Conservation (phyloP, 2,329 filamentous ascomycete species). For the Nigrospora osmanthi region DNA sequence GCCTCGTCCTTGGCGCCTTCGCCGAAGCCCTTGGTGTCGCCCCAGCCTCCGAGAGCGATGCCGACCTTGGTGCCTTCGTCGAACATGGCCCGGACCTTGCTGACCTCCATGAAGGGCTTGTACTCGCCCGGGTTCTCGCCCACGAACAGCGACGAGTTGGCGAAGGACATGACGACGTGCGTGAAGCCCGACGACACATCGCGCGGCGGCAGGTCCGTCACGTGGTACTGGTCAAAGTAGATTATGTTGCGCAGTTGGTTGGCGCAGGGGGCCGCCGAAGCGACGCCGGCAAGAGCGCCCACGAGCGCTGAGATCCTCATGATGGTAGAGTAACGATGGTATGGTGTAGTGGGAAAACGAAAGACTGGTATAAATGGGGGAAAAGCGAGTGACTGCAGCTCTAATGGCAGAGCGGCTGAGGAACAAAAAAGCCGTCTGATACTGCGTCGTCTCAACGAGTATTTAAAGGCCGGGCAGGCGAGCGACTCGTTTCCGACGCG, state of each 20-base stretch:
- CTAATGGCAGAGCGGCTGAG: background rate
- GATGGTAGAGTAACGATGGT: background rate
- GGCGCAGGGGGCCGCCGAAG: background rate
- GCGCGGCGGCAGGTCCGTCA: slow-evolving; percentile 3
- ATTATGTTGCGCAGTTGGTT: slow-evolving; percentile 5
- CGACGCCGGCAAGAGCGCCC: too few species aligned
- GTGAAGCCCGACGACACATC: slow-evolving; percentile 15
- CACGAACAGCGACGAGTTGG: slow-evolving; percentile 16
- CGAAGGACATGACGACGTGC: slow-evolving; percentile 20
- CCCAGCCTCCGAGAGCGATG: slow-evolving; percentile 71
- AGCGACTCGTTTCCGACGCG: too few species aligned
- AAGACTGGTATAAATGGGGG: background rate
- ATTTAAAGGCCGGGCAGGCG: too few species aligned
- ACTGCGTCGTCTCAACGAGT: too few species aligned
- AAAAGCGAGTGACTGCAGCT: background rate
- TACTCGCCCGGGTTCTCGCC: slow-evolving; percentile 12
- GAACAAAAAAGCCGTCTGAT: too few species aligned
- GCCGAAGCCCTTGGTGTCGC: slow-evolving; percentile 57
- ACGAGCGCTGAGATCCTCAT: background rate
- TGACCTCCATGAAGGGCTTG: slow-evolving; percentile 15
- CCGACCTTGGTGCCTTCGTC: slow-evolving; percentile 50
- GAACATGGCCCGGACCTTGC: slow-evolving; percentile 36
- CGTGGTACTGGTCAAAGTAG: slow-evolving; percentile 9
- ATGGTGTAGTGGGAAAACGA: background rate
- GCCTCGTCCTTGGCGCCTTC: slow-evolving; percentile 41